Conservation (phyloP, 352 stramenopile genomes). For the Pythium scleroteichum region DNA sequence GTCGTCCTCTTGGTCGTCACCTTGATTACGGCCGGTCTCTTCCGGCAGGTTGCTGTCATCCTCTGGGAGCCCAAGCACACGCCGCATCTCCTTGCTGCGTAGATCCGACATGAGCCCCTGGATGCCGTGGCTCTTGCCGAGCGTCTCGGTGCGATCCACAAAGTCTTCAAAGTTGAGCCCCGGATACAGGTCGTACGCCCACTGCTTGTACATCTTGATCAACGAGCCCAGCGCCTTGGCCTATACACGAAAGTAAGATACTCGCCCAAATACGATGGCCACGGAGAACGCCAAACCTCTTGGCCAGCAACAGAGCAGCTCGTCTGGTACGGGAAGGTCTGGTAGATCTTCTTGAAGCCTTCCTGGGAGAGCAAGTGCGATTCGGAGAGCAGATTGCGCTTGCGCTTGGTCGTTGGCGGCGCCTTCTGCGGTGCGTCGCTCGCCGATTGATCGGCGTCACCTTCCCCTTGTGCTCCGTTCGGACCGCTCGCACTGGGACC, state of each 20-base stretch:
- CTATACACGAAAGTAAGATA: conserved; percentile 30
- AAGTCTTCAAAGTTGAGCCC: conserved; percentile 86
- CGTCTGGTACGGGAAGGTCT: conserved; percentile 73
- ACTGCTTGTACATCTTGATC: conserved; percentile 85
- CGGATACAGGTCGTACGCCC: conserved; percentile 82
- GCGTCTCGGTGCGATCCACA: conserved; percentile 54
- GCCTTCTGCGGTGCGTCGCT: conserved; percentile 8
- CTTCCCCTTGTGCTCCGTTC: not conserved
- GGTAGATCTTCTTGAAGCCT: conserved; percentile 69
- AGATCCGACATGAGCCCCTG: conserved; percentile 64
- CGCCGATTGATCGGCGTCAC: conserved; percentile 1
- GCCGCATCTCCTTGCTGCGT: conserved; percentile 52
- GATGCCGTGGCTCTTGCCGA: conserved; percentile 58
- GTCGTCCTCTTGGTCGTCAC: conserved; percentile 10
- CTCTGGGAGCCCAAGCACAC: conserved; percentile 29
- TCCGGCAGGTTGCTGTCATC: conserved; percentile 13
- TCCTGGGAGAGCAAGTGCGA: conserved; percentile 61
- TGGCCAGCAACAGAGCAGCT: conserved; percentile 50
- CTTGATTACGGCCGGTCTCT: not conserved
- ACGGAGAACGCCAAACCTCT: too few species aligned
- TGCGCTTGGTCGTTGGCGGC: conserved; percentile 29
- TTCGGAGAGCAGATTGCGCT: conserved; percentile 64
- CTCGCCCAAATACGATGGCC: too few species aligned
- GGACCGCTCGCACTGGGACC: not conserved
- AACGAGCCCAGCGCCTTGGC: conserved; percentile 61